Evolutionary conservation across 148 eudicot species (phyloP).

Genomic region (Heliamphora exappendiculata): DNA sequence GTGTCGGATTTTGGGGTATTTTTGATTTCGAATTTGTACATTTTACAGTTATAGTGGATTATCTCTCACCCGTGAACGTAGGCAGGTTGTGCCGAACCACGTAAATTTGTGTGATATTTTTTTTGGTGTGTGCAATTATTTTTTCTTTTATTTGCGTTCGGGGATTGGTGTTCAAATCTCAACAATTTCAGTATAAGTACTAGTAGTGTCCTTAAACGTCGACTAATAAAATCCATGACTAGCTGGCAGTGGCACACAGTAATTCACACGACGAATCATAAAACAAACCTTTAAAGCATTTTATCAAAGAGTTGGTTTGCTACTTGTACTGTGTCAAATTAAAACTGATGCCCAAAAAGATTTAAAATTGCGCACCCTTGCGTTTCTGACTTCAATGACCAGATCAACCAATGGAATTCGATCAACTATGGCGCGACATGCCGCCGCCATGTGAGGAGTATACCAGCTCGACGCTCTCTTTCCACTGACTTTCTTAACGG

Average conservation of each 20-base stretch:
- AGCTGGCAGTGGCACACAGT: neutral
- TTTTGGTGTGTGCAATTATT: too few relatives aligned
- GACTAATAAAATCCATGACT: neutral
- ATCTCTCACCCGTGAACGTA: too few relatives aligned
- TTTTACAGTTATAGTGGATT: too few relatives aligned
- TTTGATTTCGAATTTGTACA: too few relatives aligned
- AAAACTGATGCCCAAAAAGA: neutral
- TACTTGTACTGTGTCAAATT: neutral
- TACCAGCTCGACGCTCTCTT: constrained; percentile 45
- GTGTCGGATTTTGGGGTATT: too few relatives aligned
- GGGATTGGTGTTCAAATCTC: too few relatives aligned
- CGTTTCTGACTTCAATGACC: constrained; percentile 76
- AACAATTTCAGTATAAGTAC: neutral
- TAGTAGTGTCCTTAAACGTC: neutral
- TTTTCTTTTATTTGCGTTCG: too few relatives aligned
- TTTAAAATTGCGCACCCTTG: constrained; percentile 41
- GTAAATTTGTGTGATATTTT: too few relatives aligned
- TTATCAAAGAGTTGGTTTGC: constrained; percentile 29
- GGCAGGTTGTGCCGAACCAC: too few relatives aligned
- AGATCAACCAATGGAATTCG: constrained; percentile 71
- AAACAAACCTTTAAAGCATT: constrained; percentile 26
- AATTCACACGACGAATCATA: neutral
- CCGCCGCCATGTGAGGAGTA: constrained; percentile 82
- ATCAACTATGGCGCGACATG: constrained; percentile 55
- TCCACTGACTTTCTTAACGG: constrained; percentile 35